Conservation (phyloP, 257 asterid species). For the Haberlea rhodopensis region DNA sequence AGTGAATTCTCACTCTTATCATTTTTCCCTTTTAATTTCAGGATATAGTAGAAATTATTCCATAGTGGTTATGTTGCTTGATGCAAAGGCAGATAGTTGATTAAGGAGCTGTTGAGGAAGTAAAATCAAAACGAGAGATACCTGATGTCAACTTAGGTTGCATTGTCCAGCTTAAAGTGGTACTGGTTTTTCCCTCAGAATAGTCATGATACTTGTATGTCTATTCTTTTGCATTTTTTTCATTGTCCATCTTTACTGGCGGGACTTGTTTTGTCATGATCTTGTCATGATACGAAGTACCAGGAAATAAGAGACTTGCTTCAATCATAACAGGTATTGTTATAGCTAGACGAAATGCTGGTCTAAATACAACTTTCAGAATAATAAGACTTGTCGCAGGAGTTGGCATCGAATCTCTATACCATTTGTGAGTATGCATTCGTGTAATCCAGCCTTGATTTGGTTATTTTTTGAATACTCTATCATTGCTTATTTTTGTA, state of each 20-base stretch:
- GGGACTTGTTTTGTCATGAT: constrained; percentile 20
- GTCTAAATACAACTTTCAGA: constrained; percentile 79
- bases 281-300: constrained; percentile 68
- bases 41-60: constrained; percentile 7
- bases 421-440: constrained; percentile 67
- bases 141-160: constrained; percentile 93
- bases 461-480: constrained; percentile 15
- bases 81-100: constrained; percentile 68
- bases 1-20: not conserved
- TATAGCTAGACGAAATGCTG: constrained; percentile 93
- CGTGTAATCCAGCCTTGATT: not conserved
- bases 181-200: constrained; percentile 26
- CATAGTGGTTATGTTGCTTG: constrained; percentile 9
- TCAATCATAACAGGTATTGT: constrained; percentile 80
- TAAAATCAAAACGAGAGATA: constrained; percentile 62
- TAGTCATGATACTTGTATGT: constrained; percentile 8
- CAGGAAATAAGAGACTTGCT: constrained; percentile 89
- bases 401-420: constrained; percentile 70
- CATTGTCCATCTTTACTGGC: constrained; percentile 2
- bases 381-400: constrained; percentile 77
- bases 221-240: constrained; percentile 4
- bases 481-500: not conserved
- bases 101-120: constrained; percentile 87
- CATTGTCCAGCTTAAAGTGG: constrained; percentile 89
- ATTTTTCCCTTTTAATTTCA: constrained; percentile 13